phyloP scores from a whole-genome alignment of 208 protist genomes.

The Crithidia mellificae region DNA sequence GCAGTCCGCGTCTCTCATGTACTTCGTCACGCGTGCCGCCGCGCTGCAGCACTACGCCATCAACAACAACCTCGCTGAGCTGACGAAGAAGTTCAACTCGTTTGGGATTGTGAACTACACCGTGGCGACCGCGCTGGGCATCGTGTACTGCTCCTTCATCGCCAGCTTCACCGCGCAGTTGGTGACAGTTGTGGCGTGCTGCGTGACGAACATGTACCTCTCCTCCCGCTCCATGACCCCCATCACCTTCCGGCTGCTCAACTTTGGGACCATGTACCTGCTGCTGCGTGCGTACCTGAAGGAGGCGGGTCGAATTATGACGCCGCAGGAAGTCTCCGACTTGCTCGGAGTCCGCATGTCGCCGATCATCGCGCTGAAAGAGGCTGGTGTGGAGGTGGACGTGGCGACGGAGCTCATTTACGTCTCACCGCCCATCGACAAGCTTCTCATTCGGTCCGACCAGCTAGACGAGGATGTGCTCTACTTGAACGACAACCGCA shows the following conservation, averaged over 20 bases:
- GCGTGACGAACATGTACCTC: constrained; percentile 59
- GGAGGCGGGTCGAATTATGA: constrained; percentile 37
- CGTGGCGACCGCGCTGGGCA: constrained; percentile 68
- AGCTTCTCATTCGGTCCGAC: constrained; percentile 57
- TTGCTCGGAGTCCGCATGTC: constrained; percentile 64
- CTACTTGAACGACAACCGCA: constrained; percentile 55
- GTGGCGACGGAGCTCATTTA: constrained; percentile 56
- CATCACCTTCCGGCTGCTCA: constrained; percentile 78
- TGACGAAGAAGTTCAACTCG: constrained; percentile 91
- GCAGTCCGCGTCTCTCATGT: constrained; percentile 85
- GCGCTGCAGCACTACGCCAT: constrained; percentile 85
- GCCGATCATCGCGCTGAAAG: constrained; percentile 27
- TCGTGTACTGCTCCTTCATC: constrained; percentile 69
- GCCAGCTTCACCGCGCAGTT: constrained; percentile 75
- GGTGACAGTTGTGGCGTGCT: constrained; percentile 66
- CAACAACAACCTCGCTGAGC: constrained; percentile 78
- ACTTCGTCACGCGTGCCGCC: constrained; percentile 73
- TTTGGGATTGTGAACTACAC: constrained; percentile 86
- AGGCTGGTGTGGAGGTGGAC: constrained; percentile 17
- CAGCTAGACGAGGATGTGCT: constrained; percentile 66
- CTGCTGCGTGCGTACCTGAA: constrained; percentile 56
- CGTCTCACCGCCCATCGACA: constrained; percentile 63
- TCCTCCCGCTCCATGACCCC: constrained; percentile 66
- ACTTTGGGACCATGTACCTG: constrained; percentile 67
- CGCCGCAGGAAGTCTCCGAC: constrained; percentile 60